These are phyloP conservation scores for Trichoderma oligosporum DNA, from an alignment of 2,329 filamentous ascomycete species.

Conservation along the genomic window DNA sequence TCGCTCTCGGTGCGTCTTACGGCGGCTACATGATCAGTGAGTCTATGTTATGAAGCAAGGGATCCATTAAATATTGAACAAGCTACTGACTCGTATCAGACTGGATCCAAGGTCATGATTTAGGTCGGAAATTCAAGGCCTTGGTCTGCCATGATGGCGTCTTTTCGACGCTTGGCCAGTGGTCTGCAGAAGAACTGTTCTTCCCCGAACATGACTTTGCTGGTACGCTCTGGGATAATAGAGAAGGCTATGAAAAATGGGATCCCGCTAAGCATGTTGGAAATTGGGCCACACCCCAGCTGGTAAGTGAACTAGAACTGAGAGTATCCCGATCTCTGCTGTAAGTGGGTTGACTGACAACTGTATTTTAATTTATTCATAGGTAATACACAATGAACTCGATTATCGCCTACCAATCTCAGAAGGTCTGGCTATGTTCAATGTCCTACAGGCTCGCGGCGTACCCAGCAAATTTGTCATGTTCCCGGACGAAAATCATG, in stretches of 20 bases:
- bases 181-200: constrained; percentile 65
- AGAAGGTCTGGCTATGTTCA: constrained; percentile 82
- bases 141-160: constrained; percentile 86
- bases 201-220: constrained; percentile 66
- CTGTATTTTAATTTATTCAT: not conserved
- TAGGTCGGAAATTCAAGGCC: constrained; percentile 82
- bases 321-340: too few species aligned
- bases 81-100: constrained; percentile 44
- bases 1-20: constrained; percentile 72
- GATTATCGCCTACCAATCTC: constrained; percentile 85
- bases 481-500: constrained; percentile 71
- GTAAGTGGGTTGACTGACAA: too few species aligned
- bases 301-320: constrained; percentile 54
- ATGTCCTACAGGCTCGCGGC: constrained; percentile 71
- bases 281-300: constrained; percentile 80
- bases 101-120: constrained; percentile 84
- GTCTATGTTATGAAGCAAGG: constrained; percentile 24
- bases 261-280: constrained; percentile 61
- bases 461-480: constrained; percentile 74
- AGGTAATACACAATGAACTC: constrained; percentile 77
- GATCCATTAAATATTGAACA: not conserved
- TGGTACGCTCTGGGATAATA: constrained; percentile 58
- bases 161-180: constrained; percentile 66
- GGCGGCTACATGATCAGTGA: constrained; percentile 72
- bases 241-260: constrained; percentile 63